Evolutionary conservation across 164 flowering plant genomes (phyloP), one percentile per base, ranked within the genome.

Genomic region (Nelumbo lutea): DNA sequence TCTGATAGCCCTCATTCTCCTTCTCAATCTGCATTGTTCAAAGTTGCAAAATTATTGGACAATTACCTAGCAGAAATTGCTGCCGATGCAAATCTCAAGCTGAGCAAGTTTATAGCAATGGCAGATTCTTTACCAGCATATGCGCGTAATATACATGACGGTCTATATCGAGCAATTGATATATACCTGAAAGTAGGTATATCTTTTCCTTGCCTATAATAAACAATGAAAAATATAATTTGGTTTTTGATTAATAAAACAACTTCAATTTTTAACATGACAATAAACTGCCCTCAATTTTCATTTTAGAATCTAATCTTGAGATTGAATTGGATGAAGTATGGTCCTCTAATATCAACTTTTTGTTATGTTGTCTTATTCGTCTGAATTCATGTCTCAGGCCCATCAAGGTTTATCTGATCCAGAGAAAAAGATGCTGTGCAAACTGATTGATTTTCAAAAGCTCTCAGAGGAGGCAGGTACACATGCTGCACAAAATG

Each of bases 401-500:
- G 96, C 96, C 2, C 97, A 92, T 80, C 97, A 79, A 52, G 80
- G 79, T 65, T 82, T 95, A 68, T 61, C 90, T 53, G 99, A 95
- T 38, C 61, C 75, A 48, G 99, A 95, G 72, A 84, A 72, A 81
- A 89, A 82, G 74, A 89, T 78, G 78, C 84, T 95, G 40, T 83
- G 87, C 86, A 89, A 92, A 77, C 74, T 90, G 71, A 89, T 95
- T 27, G 97, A 95, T 74, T 92, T 89, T 77, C 99, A 95, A 68
- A 95, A 90, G 85, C 93, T 95, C 55, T 83, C 97, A 46, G 91
- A 80, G 66, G 99, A 95, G 79, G 97, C 96, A 42, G 97, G 97
- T 11, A 88, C 97, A 27, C 97, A 91, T 73, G 98, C 98, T 50
- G 99, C 97, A 47, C 94, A 91, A 71, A 94, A 94, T 71, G 98